Evolutionary conservation across 371 early-diverging fungal genomes (phyloP), one percentile per base, ranked within the genome.

Genomic region (Actinomucor elegans): DNA sequence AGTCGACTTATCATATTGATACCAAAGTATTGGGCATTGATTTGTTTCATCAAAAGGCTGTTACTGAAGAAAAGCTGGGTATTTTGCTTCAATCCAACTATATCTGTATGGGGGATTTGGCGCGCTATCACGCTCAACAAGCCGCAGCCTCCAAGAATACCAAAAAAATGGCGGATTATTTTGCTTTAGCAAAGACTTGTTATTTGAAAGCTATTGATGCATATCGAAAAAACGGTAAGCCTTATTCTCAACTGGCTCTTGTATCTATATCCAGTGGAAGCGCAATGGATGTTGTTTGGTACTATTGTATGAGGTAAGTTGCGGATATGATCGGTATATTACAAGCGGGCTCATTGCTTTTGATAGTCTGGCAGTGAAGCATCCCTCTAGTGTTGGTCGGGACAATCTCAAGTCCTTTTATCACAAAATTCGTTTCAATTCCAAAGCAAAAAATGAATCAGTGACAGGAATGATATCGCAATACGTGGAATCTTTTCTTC

Each of bases 221-320:
- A 0, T 70, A 66, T 52, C 51, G 78, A n/a, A 53, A 48, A n/a
- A 70, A 42, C 26, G 79, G 79, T n/a, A 75, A 75, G 23, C 79
- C 79, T 3, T 78, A 78, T 44, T 73, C 66, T 12, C 79, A 78
- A 48, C 23, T 78, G 2, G 79, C 79, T 2, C 59, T 78, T 23
- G 59, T 73, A 3, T 67, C 75, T n/a, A 53, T 73, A 2, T 68
- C 73, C 1, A 70, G 49, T 40, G 75, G 79, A 4, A 75, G 69
- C 34, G 73, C 64, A 0, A 75, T 78, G 50, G 79, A 78, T 55
- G 71, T 78, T 10, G 79, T 75, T 11, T 78, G 73, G 69, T 75
- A 74, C 28, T 78, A 78, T 46, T 78, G 75, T 36, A 72, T 78
- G 73, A 77, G 69, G 73, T 72, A 68, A 53, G 23, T 5, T 20